Evolutionary conservation across 2,329 filamentous ascomycete species (phyloP).

Genomic region (Claviceps africana): DNA sequence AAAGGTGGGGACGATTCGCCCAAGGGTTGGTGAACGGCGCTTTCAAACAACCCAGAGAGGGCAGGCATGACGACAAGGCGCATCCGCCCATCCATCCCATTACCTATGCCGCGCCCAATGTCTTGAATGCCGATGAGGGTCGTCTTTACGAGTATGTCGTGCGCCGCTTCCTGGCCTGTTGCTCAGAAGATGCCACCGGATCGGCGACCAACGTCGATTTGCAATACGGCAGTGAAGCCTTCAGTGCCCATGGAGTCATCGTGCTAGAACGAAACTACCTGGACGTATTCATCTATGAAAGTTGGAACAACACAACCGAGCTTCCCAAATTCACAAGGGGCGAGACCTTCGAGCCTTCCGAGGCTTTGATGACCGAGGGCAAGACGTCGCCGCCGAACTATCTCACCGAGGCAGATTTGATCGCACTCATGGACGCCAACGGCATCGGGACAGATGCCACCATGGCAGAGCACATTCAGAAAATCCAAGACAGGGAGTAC

Average conservation of each 20-base stretch:
- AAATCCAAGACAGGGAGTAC: slow-evolving; percentile 83
- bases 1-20: slow-evolving; percentile 68
- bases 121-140: slow-evolving; percentile 52
- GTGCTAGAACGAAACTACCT: slow-evolving; percentile 86
- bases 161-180: slow-evolving; percentile 86
- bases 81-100: slow-evolving; percentile 96
- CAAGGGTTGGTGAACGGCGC: slow-evolving; percentile 58
- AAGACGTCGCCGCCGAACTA: slow-evolving; percentile 75
- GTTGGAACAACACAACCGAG: slow-evolving; percentile 78
- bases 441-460: slow-evolving; percentile 97
- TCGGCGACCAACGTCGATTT: slow-evolving; percentile 76
- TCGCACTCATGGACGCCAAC: slow-evolving; percentile 95
- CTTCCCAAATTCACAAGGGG: slow-evolving; percentile 67
- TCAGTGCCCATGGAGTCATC: slow-evolving; percentile 68
- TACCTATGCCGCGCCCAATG: slow-evolving; percentile 57
- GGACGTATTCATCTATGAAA: slow-evolving; percentile 91
- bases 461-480: slow-evolving; percentile 97
- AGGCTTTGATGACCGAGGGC: slow-evolving; percentile 82
- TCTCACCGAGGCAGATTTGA: slow-evolving; percentile 87
- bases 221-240: slow-evolving; percentile 67
- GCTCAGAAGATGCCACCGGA: slow-evolving; percentile 84
- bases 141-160: slow-evolving; percentile 86
- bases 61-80: slow-evolving; percentile 85
- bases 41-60: slow-evolving; percentile 70
- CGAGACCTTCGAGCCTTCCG: slow-evolving; percentile 74